Evolutionary conservation across 768 basidiomycete genomes (phyloP), one percentile per base, ranked within the genome.

Genomic region (Termitomyces sp.): DNA sequence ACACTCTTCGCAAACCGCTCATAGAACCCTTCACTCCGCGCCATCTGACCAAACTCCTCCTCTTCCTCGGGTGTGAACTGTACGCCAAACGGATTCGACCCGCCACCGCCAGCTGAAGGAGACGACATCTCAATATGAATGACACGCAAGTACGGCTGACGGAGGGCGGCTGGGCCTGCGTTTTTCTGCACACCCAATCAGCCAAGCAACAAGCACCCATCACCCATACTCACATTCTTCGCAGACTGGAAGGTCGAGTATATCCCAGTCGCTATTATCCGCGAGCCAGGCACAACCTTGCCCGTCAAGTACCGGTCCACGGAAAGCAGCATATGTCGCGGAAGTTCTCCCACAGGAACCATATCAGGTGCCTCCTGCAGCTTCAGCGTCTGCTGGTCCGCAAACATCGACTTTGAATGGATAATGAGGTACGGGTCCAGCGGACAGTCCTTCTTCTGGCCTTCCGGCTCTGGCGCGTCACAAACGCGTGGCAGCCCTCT

Each of bases 361-460:
- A 98, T 97, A 71, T 99, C 97, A 0, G 97, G 97, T 18, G 96
- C 95, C 73, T 99, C 97, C 73, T 99, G 97, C 13, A 99, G 82
- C 71, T 99, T 99, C 65, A 99, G 81, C 12, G 85, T 91, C 73
- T 99, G 97, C 65, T 97, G 95, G 69, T 99, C 97, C 8, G 95
- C 89, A 68, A 98, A 99, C 6, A 84, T 80, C 34, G 93, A 98
- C 73, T 93, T 92, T 39, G 93, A 89, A 72, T 99, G 97, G 16
- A 98, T 78, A 68, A 99, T 95, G 54, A 94, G 80, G 74, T 95
- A 99, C 1, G 97, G 97, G 69, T 98, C 97, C 55, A 98, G 72
- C 0, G 95, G 95, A 68, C 97, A 99, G 63, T 95, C 90, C 65
- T 98, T 97, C 71, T 89, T 84, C 72, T 92, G 88, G n/a, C 89